A percentile compares a stretch with the other conserved stretches of the same genome.
These are phyloP conservation scores for Castanea crenata DNA, from an alignment of 306 rosid genomes.

Conservation along the genomic window DNA sequence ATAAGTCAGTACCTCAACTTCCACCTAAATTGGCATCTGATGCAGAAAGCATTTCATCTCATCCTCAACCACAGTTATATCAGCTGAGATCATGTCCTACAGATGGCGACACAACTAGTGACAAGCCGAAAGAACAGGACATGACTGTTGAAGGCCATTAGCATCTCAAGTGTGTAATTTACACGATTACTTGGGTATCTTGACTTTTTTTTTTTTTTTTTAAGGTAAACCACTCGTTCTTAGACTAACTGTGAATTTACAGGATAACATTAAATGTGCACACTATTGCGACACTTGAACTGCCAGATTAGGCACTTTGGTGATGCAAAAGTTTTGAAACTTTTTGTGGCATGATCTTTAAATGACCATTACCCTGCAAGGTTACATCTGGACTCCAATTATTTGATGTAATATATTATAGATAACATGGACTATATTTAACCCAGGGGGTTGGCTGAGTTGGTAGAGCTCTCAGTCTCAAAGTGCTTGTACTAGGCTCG, in stretches of 20 bases:
- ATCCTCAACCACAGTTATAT: constrained; percentile 37
- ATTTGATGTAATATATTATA: background rate
- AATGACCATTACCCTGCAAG: background rate
- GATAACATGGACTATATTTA: background rate
- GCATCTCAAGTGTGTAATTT: constrained; percentile 67
- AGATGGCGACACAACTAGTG: constrained; percentile 44
- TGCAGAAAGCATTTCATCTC: constrained; percentile 42
- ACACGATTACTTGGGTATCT: background rate
- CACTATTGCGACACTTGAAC: background rate
- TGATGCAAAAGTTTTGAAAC: background rate
- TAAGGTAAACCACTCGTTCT: background rate
- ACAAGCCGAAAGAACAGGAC: constrained; percentile 75
- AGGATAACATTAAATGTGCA: background rate
- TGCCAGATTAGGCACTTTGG: background rate
- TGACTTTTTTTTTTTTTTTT: background rate
- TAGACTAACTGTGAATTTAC: background rate
- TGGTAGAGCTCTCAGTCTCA: too few relatives aligned
- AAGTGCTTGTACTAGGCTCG: too few relatives aligned
- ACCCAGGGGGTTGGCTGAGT: too few relatives aligned
- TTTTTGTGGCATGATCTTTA: background rate
- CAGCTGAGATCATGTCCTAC: constrained; percentile 38
- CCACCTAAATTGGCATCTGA: constrained; percentile 51
- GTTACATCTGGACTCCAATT: background rate
- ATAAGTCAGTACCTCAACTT: constrained; percentile 49
- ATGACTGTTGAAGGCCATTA: constrained; percentile 75